Conservation (phyloP, 1,139 yeast genomes). For the Zygosaccharomyces pseudobailii region DNA sequence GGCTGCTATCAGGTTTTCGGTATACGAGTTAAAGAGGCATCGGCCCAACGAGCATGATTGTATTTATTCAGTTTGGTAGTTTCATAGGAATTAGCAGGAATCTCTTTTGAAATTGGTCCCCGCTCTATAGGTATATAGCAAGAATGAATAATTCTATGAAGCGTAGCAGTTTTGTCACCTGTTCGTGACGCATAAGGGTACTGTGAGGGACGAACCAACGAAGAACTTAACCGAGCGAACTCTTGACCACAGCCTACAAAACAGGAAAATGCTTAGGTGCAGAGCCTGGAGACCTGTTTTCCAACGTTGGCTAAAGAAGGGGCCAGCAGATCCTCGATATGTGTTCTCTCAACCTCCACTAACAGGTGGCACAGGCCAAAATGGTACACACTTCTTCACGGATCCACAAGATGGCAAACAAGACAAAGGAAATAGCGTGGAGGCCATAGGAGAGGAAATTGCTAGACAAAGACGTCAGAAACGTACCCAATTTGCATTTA, state of each 20-base stretch:
- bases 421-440: slow-evolving; percentile 4
- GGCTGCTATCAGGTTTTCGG: not conserved
- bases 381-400: slow-evolving; percentile 22
- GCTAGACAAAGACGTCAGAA: slow-evolving; percentile 16
- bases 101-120: not conserved
- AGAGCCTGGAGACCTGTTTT: not conserved
- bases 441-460: slow-evolving; percentile 18
- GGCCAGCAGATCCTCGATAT: slow-evolving; percentile 13
- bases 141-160: not conserved
- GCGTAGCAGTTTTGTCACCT: slow-evolving; percentile 1
- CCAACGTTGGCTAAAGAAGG: slow-evolving; percentile 8
- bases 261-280: not conserved
- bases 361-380: slow-evolving; percentile 7
- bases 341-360: slow-evolving; percentile 15
- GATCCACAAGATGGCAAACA: slow-evolving; percentile 14
- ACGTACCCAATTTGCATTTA: slow-evolving; percentile 13
- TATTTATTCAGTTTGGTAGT: slow-evolving; percentile 4
- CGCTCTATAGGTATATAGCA: not conserved
- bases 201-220: not conserved
- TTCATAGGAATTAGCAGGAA: not conserved
- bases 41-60: not conserved
- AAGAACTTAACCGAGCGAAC: not conserved
- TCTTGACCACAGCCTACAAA: not conserved
- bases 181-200: not conserved
- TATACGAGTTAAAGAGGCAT: not conserved